Base-by-base conservation (phyloP, 176 grass and related monocot genomes). In the Rhynchospora pubera region DNA sequence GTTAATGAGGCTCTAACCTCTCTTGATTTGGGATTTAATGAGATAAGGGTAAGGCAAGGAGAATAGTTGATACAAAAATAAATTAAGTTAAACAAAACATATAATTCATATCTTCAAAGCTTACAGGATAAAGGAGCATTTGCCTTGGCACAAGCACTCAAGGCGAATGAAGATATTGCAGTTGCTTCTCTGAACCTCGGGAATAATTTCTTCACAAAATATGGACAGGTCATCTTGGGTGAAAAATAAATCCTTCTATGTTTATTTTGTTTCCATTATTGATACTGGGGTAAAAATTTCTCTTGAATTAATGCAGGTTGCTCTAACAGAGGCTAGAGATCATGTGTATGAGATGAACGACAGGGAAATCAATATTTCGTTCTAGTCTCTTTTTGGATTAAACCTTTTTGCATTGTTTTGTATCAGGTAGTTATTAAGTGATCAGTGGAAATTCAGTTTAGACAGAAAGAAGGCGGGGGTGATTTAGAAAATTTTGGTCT, bases 1-100 rank as follows among this genome's bases (percentile, higher is more conserved):
- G 91, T 99, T 83, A 95, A 95, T 58, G 96, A 99, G 89, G 90
- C 80, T 81, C 87, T 99, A 84, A 93, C 81, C 12, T 90, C 91
- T 71, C 91, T 99, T 86, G 96, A 99, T 81, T 83, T 99, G 55
- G 93, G 93, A 77, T 99, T 99, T 84, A 99, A 99, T 83, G 96
- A 99, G 93, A 99, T 99, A 82, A 87, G 93, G 86, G 96, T 95
- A 91, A 47, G 58, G 32, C 51, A 80, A 14, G 23, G 15, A 26
- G 12, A 22, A 50, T 18, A 21, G 50, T 34, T 60, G 10, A 65
- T 51, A n/a, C 56, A 42, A 59, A 77, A 86, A 32, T 82, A 22
- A 32, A 55, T 23, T 7, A 50, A 77, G 4, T 64, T 66, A 42
- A 9, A 64, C 43, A 78, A 74, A 21, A 55, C 18, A 78, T 34